A percentile compares a stretch with the other conserved stretches of the same genome.
Conservation (phyloP, 495 filamentous ascomycete genomes). For the Cryomyces antarcticus region DNA sequence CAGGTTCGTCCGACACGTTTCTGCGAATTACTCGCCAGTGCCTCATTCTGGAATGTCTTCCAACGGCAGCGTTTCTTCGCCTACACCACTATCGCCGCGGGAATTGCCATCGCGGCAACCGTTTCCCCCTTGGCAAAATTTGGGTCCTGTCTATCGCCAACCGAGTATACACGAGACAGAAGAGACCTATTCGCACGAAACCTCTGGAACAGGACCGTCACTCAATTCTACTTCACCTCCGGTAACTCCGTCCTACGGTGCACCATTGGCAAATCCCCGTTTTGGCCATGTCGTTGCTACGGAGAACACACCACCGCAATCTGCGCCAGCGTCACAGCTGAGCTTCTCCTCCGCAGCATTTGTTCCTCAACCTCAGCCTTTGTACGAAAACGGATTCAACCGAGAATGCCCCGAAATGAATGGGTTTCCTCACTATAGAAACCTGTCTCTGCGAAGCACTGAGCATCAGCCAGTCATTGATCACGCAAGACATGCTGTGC, state of each 20-base stretch:
- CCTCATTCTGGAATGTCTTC: not conserved
- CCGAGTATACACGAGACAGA: not conserved
- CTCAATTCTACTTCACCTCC: conserved; percentile 14
- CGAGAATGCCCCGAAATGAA: not conserved
- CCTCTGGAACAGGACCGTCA: not conserved
- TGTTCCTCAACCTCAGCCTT: conserved; percentile 5
- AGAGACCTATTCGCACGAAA: not conserved
- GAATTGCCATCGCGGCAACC: conserved; percentile 9
- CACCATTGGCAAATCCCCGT: conserved; percentile 9
- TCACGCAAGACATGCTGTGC: conserved; percentile 3
- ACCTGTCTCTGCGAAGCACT: not conserved
- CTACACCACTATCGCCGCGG: conserved; percentile 20
- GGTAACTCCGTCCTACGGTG: conserved; percentile 15
- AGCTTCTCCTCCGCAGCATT: conserved; percentile 11
- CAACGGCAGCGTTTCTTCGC: conserved; percentile 16
- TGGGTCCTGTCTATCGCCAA: not conserved
- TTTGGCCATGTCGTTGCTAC: conserved; percentile 7
- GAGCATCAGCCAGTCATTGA: not conserved
- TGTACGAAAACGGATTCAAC: not conserved
- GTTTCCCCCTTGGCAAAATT: not conserved
- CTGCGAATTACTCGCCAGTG: not conserved
- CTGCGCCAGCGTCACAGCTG: conserved; percentile 20
- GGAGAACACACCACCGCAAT: conserved; percentile 21
- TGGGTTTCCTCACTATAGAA: not conserved
- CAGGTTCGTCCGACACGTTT: conserved; percentile 9